Conservation (phyloP, 768 basidiomycete species). For the Serendipita sp. region DNA sequence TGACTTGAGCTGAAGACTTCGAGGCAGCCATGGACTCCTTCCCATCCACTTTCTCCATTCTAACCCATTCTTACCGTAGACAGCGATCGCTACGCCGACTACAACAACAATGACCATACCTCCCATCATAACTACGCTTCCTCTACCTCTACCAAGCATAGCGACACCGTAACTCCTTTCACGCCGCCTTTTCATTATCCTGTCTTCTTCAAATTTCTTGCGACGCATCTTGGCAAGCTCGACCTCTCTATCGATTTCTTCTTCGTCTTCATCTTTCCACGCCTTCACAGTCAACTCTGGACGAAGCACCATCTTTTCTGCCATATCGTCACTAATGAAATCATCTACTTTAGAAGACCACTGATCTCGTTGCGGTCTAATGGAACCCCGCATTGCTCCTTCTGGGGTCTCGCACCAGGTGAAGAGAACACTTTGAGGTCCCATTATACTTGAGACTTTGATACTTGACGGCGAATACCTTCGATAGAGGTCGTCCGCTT, state of each 20-base stretch:
- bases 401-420: conserved; percentile 46
- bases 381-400: conserved; percentile 6
- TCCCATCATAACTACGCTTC: neutral
- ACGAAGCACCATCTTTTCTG: conserved; percentile 41
- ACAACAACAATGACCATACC: conserved; percentile 5
- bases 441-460: conserved; percentile 44
- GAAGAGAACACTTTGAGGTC: conserved; percentile 57
- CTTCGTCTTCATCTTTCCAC: conserved; percentile 16
- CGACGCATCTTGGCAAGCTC: neutral
- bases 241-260: neutral
- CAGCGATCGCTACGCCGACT: conserved; percentile 9
- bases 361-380: neutral
- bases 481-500: conserved; percentile 42
- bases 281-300: conserved; percentile 45
- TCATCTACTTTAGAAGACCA: neutral
- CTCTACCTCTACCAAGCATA: neutral
- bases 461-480: conserved; percentile 45
- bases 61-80: conserved; percentile 7
- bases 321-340: conserved; percentile 35
- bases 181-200: neutral
- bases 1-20: neutral
- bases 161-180: neutral
- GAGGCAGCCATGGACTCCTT: neutral
- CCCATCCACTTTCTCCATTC: conserved; percentile 5
- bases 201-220: conserved; percentile 1